Base-by-base conservation (phyloP, 2,329 filamentous ascomycete species). In the Cyphellophora attinorum region DNA sequence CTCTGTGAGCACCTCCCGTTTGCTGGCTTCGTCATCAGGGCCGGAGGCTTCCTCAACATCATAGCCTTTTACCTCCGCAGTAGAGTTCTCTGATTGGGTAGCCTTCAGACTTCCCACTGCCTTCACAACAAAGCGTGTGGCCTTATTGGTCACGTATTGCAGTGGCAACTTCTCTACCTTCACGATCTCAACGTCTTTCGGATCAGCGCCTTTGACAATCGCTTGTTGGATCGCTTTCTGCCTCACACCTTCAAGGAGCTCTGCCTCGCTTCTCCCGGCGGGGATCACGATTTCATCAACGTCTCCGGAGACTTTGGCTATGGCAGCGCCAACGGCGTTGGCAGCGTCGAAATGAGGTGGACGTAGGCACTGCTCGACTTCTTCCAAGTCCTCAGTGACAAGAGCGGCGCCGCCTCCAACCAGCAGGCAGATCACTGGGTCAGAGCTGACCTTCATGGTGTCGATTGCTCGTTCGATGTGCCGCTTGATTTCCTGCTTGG, bases 251-350 rank as follows among this genome's bases (percentile, higher is more conserved):
- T 52, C 51, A 5, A 48, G 39, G 2, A 45, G 49, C 27, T 53
- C 51, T 0, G 39, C 40, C 17, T 56, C 46, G n/a, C 38, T 34
- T 11, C 30, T 18, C 33, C 38, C 44, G 27, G 34, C 35, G 25
- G 11, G 63, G 45, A 6, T 67, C 62, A 40, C 68, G 60, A n/a
- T 65, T 2, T 65, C 54, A 36, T 76, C 71, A 2, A 74, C 55
- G 6, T 65, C 63, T 0, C 68, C 70, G 3, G 65, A 64, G 1
- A 74, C 65, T 34, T 70, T 70, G 3, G 68, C 69, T 19, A 74
- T 73, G 0, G 74, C 74, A 1, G 74, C 73, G 5, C 74, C 74
- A 2, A 78, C 68, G 0, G 74, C 73, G 49, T 77, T 78, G 3
- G 73, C 73, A 1, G 68, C 70, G 37, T 69, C 70, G 18, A 70